These are phyloP conservation scores for Stagonosporopsis chrysanthemi DNA, from an alignment of 2,329 filamentous ascomycete species.

Conservation along the genomic window DNA sequence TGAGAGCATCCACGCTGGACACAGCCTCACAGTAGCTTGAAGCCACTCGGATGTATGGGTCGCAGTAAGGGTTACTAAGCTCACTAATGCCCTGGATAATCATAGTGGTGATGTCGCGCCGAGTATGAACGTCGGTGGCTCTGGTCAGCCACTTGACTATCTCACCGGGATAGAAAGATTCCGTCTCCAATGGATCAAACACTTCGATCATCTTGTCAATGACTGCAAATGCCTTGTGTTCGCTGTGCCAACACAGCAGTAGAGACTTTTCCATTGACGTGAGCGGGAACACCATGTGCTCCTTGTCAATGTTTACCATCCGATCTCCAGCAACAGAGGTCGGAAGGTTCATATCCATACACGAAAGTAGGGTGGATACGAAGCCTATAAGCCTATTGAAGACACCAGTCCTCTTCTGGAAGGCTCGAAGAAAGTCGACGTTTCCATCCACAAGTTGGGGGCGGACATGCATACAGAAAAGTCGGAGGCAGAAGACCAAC, in stretches of 20 bases:
- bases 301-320: constrained; percentile 29
- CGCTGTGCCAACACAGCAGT: constrained; percentile 40
- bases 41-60: constrained; percentile 44
- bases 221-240: constrained; percentile 39
- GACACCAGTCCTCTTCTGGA: constrained; percentile 43
- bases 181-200: constrained; percentile 41
- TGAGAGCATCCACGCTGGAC: constrained; percentile 22
- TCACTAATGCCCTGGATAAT: constrained; percentile 39
- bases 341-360: constrained; percentile 35
- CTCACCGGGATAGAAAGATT: constrained; percentile 45
- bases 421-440: constrained; percentile 36
- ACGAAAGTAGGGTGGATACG: constrained; percentile 36
- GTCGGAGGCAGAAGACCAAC: constrained; percentile 38
- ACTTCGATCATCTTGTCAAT: constrained; percentile 47
- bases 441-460: constrained; percentile 20
- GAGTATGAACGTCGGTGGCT: constrained; percentile 25
- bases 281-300: constrained; percentile 38
- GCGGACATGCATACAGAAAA: constrained; percentile 41
- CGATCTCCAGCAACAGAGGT: constrained; percentile 27
- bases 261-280: constrained; percentile 30
- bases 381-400: constrained; percentile 45
- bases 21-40: constrained; percentile 41
- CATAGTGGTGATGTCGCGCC: constrained; percentile 31
- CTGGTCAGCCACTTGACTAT: constrained; percentile 44
- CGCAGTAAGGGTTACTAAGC: constrained; percentile 35